Base-by-base conservation (phyloP, 140 eudicot species). In the Flaveria floridana region DNA sequence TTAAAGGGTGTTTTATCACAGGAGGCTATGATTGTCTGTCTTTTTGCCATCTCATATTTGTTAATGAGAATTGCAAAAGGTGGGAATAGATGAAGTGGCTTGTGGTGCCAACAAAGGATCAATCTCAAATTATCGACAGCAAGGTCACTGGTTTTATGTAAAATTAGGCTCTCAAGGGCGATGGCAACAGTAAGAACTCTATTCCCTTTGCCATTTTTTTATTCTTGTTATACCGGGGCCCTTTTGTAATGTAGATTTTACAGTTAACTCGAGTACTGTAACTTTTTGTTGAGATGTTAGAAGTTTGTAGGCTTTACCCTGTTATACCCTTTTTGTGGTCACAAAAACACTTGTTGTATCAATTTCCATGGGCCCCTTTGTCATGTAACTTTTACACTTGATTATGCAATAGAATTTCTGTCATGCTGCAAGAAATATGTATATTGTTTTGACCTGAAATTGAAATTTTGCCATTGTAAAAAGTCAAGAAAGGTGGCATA, bases 21-120 rank as follows among this genome's bases (percentile, higher is more conserved):
- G 96, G 93, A 87, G 93, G 87, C 39, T 81, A 61, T 89, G 87
- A 85, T 77, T 74, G 70, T 59, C 41, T 34, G 41, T 6, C 79
- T 77, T 50, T 42, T 25, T 13, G 63, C 82, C 65, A 73, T 76
- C 72, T 77, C 46, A 65, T 80, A 67, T 30, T 76, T 62, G 21
- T 42, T 44, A 42, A 58, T 59, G 59, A 53, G 81, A 81, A 11
- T 53, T 63, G 37, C 34, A 71, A 71, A 71, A 71, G 50, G 15
- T 37, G 68, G 75, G 46, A 59, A 48, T 61, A 56, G 9, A 78
- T 15, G 61, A 34, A 9, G 71, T 23, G 37, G 46, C 41, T 70
- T 26, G 48, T 78, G 72, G 65, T 26, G 37, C 37, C 37, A 30
- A 30, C 37, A 41, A 57, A 68, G 9, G 75, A 71, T 20, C 9